Percentiles rank a stretch among this genome's conserved stretches.
These are phyloP conservation scores for Citeromyces matritensis DNA, from an alignment of 805 yeast genomes.

Conservation along the genomic window DNA sequence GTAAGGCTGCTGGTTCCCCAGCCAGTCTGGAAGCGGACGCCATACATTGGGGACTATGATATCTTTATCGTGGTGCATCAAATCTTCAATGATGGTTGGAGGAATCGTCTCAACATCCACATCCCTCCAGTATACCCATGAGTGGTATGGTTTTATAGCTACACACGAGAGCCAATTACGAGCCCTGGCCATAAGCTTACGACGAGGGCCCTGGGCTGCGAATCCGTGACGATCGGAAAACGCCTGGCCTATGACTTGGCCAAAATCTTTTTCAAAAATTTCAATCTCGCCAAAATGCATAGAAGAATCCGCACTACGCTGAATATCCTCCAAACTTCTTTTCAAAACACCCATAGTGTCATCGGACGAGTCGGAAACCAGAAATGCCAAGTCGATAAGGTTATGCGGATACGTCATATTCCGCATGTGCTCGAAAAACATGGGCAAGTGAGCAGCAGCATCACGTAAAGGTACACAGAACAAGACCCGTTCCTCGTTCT, in stretches of 20 bases:
- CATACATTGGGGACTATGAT: conserved; percentile 83
- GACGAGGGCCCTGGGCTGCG: conserved; percentile 70
- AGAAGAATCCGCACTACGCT: no score
- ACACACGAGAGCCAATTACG: conserved; percentile 69
- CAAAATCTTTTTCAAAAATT: conserved; percentile 70
- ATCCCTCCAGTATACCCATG: conserved; percentile 90
- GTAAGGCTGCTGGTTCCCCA: conserved; percentile 86
- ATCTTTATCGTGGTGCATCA: conserved; percentile 59
- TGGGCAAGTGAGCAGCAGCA: conserved; percentile 44
- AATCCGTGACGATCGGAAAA: conserved; percentile 76
- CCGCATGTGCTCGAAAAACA: conserved; percentile 42
- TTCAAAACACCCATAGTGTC: conserved; percentile 63
- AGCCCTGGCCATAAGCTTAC: conserved; percentile 79
- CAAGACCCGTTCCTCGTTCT: conserved; percentile 30
- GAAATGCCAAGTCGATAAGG: conserved; percentile 64
- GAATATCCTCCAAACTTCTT: conserved; percentile 42
- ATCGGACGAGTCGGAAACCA: conserved; percentile 78
- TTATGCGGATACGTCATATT: conserved; percentile 70
- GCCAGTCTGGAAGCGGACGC: conserved; percentile 90
- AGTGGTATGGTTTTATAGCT: conserved; percentile 69
- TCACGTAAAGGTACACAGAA: conserved; percentile 47
- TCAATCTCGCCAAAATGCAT: conserved; percentile 54
- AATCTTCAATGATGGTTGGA: conserved; percentile 55
- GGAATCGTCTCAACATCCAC: conserved; percentile 78
- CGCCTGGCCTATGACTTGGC: conserved; percentile 77